These are phyloP conservation scores for Fraxinus cuspidata DNA, from an alignment of 257 asterid species.

Conservation along the genomic window DNA sequence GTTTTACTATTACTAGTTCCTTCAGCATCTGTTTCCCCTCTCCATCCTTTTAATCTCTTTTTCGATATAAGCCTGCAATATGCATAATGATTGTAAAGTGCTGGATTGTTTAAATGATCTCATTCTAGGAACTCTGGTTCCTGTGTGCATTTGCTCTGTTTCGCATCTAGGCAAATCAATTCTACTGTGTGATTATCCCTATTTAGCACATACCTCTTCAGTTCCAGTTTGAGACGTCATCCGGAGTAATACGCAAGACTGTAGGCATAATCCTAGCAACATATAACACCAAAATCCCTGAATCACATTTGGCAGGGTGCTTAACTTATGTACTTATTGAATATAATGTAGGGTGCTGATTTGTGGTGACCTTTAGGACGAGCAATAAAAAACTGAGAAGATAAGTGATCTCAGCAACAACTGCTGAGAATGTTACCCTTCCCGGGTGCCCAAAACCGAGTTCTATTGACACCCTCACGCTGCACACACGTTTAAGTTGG, in stretches of 20 bases:
- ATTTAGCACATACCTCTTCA: conserved; percentile 34
- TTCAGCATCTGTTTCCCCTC: conserved; percentile 34
- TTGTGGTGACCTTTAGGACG: conserved; percentile 26
- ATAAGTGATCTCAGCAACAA: conserved; percentile 40
- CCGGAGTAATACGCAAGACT: conserved; percentile 35
- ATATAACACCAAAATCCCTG: conserved; percentile 56
- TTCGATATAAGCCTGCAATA: conserved; percentile 53
- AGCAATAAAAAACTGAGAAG: conserved; percentile 39
- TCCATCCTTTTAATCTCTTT: conserved; percentile 52
- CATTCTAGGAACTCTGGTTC: neutral
- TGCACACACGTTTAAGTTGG: neutral
- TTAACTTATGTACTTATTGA: conserved; percentile 33
- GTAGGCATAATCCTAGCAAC: conserved; percentile 41
- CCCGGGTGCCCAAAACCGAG: neutral
- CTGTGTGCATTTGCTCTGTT: neutral
- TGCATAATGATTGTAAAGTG: neutral
- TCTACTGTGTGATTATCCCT: neutral
- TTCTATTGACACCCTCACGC: neutral
- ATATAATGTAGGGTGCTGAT: conserved; percentile 41
- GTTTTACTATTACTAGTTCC: neutral
- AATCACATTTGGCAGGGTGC: conserved; percentile 47
- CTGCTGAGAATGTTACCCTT: neutral
- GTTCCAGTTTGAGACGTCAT: conserved; percentile 45
- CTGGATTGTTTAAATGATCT: too few species aligned
- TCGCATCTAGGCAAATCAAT: neutral